Evolutionary conservation across 345 rosid genomes (phyloP).

Genomic region (Eucalyptus pumila): DNA sequence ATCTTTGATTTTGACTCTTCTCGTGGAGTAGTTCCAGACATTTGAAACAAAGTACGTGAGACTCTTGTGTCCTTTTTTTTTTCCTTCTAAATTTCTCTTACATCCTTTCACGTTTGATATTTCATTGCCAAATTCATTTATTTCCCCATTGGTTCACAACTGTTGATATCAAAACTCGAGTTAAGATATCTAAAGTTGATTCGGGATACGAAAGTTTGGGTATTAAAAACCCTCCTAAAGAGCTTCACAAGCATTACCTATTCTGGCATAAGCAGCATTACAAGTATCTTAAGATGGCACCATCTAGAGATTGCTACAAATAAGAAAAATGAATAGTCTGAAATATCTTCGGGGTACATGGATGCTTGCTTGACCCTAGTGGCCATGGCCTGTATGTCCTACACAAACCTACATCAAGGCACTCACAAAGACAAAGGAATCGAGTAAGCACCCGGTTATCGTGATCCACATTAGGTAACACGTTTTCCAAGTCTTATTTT

Average conservation of each 20-base stretch:
- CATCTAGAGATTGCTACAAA: not conserved
- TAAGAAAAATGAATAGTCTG: not conserved
- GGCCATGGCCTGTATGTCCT: too few species aligned
- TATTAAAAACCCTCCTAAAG: not conserved
- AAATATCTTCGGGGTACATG: not conserved
- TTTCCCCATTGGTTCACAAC: not conserved
- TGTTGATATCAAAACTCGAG: not conserved
- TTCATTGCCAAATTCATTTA: not conserved
- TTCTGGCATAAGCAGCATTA: not conserved
- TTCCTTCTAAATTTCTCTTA: not conserved
- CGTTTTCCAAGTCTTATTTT: not conserved
- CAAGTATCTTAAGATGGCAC: not conserved
- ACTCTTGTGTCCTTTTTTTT: not conserved
- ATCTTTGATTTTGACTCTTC: not conserved
- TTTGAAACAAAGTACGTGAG: too few species aligned
- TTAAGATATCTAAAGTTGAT: not conserved
- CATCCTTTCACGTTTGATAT: too few species aligned
- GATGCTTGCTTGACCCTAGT: not conserved
- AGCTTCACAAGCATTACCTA: not conserved
- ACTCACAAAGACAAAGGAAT: not conserved
- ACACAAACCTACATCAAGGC: too few species aligned
- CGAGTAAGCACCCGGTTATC: not conserved
- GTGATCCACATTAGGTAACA: not conserved
- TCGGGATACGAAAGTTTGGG: not conserved
- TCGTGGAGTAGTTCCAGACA: not conserved